A percentile compares a stretch with the other conserved stretches of the same genome.
Evolutionary conservation across 2,329 filamentous ascomycete genomes (phyloP).

Genomic region (Alternaria consortialis): DNA sequence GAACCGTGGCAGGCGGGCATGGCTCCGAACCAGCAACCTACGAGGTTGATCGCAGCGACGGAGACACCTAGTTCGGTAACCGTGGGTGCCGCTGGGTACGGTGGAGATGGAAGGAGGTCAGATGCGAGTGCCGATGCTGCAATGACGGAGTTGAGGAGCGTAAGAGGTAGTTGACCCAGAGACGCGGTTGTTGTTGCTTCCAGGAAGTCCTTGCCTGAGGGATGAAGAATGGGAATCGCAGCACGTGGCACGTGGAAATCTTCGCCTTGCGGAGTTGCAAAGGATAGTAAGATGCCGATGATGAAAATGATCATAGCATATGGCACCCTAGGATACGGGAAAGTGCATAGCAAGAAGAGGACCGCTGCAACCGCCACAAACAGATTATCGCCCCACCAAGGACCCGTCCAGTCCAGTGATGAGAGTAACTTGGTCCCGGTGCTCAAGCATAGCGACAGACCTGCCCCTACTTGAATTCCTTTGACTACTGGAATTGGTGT

Average conservation of each 20-base stretch:
- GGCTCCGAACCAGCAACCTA: conserved; percentile 88
- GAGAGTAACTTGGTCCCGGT: conserved; percentile 73
- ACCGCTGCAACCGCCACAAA: conserved; percentile 81
- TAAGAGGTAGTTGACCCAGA: conserved; percentile 87
- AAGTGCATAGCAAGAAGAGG: conserved; percentile 72
- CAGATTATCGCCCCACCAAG: conserved; percentile 77
- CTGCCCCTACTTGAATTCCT: conserved; percentile 93
- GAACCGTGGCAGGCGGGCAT: conserved; percentile 97
- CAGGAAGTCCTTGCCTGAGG: conserved; percentile 60
- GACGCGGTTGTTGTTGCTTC: conserved; percentile 71
- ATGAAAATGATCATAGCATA: conserved; percentile 79
- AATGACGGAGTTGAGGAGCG: conserved; percentile 90
- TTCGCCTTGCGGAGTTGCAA: conserved; percentile 48
- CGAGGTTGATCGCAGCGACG: conserved; percentile 82
- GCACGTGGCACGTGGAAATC: conserved; percentile 58
- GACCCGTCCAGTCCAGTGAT: conserved; percentile 72
- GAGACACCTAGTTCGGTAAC: conserved; percentile 83
- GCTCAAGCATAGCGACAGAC: conserved; percentile 81
- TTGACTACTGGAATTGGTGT: conserved; percentile 90
- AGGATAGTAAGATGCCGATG: conserved; percentile 72
- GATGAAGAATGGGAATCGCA: conserved; percentile 58
- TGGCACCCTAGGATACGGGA: conserved; percentile 71
- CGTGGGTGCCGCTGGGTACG: conserved; percentile 65
- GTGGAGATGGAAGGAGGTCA: conserved; percentile 76
- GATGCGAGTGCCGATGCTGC: conserved; percentile 81